A percentile compares a stretch with the other conserved stretches of the same genome.
phyloP scores from a whole-genome alignment of 2,329 filamentous ascomycete genomes.

The Hymenotorrendiella dingleyae region DNA sequence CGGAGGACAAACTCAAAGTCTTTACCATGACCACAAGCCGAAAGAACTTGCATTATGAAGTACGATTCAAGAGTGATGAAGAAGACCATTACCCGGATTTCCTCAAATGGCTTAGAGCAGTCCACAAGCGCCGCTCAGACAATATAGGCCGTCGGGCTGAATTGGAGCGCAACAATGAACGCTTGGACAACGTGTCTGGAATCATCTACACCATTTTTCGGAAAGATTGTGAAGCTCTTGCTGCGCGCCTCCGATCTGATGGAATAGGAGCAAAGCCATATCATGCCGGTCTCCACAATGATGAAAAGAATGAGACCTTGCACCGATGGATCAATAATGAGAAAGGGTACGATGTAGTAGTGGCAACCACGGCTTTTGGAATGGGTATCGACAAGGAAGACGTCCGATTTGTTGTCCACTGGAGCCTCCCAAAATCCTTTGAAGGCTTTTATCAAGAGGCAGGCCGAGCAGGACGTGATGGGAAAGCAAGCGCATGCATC shows the following conservation, averaged over 20 bases:
- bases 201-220: constrained; percentile 77
- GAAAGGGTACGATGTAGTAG: constrained; percentile 80
- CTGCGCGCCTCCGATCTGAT: constrained; percentile 57
- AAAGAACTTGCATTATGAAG: constrained; percentile 84
- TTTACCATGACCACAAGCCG: constrained; percentile 83
- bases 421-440: constrained; percentile 89
- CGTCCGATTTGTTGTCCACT: constrained; percentile 91
- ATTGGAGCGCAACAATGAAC: constrained; percentile 46
- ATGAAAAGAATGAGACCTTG: constrained; percentile 66
- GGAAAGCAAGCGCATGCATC: constrained; percentile 79
- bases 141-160: constrained; percentile 51
- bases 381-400: constrained; percentile 98
- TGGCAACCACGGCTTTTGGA: constrained; percentile 91
- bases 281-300: constrained; percentile 62
- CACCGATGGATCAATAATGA: constrained; percentile 67
- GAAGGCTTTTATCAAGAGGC: constrained; percentile 97
- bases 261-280: constrained; percentile 70
- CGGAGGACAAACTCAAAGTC: constrained; percentile 55
- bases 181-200: constrained; percentile 61
- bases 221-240: constrained; percentile 67
- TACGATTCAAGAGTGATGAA: constrained; percentile 75
- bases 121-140: constrained; percentile 61
- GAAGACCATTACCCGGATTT: constrained; percentile 70
- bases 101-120: constrained; percentile 66
- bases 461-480: constrained; percentile 83